Evolutionary conservation across 805 yeast genomes (phyloP), one percentile per base, ranked within the genome.

Genomic region (Zygotorulaspora chibaensis): DNA sequence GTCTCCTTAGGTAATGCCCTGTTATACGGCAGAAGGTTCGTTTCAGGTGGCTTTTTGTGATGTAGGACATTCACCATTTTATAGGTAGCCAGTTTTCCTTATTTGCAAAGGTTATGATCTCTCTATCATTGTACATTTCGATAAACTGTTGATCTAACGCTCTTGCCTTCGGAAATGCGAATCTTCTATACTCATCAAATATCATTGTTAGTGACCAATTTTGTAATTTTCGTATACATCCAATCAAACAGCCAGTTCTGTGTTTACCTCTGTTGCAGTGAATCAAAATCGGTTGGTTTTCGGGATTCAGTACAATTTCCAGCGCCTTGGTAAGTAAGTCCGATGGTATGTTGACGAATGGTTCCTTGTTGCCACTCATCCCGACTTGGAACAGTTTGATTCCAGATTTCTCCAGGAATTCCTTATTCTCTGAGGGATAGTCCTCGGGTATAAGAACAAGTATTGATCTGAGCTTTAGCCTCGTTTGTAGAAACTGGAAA

Each of bases 181-280:
- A 93, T 58, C 91, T 76, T 48, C 99, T 72, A 68, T 93, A 93
- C 62, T 93, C 99, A 58, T 93, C 98, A 60, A 93, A 89, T 15
- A 91, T 93, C 80, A 91, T 86, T 1, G 96, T 84, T 52, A 89
- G 67, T 2, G 95, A 83, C 99, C 99, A 93, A 49, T 83, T 81
- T 61, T 91, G 98, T 43, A 90, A 68, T 56, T 93, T 74, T 49
- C 99, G 70, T 28, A 93, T 74, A 60, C 96, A 91, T 2, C 99
- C 99, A 26, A 93, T 90, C 12, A 93, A 72, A 65, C 98, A 93
- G 0, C 99, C 99, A 0, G 99, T 93, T 55, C 99, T 75, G 65
- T 93, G 99, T 64, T 91, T 93, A 9, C 99, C 99, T 48, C 96
- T 72, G 67, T 93, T 93, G 68, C 99, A 93, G 65, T 93, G 99